Evolutionary conservation across 306 rosid genomes (phyloP), one percentile per base, ranked within the genome.

Genomic region (Arachis stenosperma): DNA sequence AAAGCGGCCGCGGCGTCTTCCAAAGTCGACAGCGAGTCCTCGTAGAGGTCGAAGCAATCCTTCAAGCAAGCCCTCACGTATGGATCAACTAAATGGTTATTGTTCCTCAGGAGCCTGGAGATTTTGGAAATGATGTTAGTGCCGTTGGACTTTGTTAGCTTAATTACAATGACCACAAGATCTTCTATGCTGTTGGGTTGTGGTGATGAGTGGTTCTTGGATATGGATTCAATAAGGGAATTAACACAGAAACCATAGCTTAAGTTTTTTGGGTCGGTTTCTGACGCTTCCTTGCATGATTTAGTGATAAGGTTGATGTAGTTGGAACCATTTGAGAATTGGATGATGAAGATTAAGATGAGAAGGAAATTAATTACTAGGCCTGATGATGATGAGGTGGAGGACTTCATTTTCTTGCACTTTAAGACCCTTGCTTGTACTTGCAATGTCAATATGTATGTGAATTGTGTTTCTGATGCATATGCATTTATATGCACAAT

Each of bases 251-350:
- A 83, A 9, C 81, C 67, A 70, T 77, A 84, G 77, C 69, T 54
- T 14, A 89, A 47, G 61, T 82, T 82, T 61, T 82, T 83, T 61
- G 90, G 86, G 74, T 89, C 92, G 40, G 55, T 12, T 7, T 82
- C 69, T 2, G 91, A 79, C 5, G 97, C 97, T 6, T 70, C 59
- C 15, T 1, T 67, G 86, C 97, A 91, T 6, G 87, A 82, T 22
- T 55, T 46, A 15, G 22, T 47, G 64, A 91, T 67, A 30, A 84
- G 61, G 41, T 78, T 60, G 11, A 1, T 14, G 56, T 13, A 3
- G 10, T 84, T 40, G 40, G 75, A 81, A 12, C 66, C 59, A 15
- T 42, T 64, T 13, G 83, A 68, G n/a, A 22, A 55, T 55, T 55
- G 81, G 56, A 72, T 8, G 43, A 37, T 75, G 67, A 73, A 47